Evolutionary conservation across 768 basidiomycete genomes (phyloP).

Genomic region (Candolleomyces eurysporus): DNA sequence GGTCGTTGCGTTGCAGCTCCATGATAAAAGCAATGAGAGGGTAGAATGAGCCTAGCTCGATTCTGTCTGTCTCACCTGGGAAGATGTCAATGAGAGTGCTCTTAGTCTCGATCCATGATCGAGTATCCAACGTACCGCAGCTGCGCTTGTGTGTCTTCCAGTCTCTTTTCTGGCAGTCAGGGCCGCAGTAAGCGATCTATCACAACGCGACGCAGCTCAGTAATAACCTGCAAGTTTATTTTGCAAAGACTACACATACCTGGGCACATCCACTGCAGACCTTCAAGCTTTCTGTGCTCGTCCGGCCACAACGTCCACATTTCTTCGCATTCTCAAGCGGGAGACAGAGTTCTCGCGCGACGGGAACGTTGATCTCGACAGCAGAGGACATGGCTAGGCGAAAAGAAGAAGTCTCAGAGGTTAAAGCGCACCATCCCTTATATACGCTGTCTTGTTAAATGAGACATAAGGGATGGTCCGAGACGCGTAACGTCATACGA

Average conservation of each 20-base stretch:
- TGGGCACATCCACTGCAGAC: neutral
- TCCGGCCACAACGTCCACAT: neutral
- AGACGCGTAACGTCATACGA: too few species aligned
- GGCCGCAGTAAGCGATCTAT: constrained; percentile 31
- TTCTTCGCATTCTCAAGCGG: neutral
- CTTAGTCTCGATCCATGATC: too few species aligned
- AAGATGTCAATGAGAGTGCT: neutral
- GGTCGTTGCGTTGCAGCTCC: neutral
- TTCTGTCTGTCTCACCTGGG: neutral
- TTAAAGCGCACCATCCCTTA: too few species aligned
- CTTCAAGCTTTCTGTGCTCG: neutral
- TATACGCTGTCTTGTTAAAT: too few species aligned
- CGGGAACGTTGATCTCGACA: too few species aligned
- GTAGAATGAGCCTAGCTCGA: neutral
- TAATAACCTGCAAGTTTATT: too few species aligned
- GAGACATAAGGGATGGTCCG: too few species aligned
- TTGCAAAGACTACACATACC: neutral
- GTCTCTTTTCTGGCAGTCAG: constrained; percentile 33
- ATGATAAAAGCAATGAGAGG: neutral
- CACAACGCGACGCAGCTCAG: too few species aligned
- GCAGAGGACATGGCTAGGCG: too few species aligned
- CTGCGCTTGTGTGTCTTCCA: constrained; percentile 32
- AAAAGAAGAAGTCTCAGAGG: too few species aligned
- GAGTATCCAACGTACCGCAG: constrained; percentile 2
- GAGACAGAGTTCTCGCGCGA: neutral